Base-by-base conservation (phyloP, 1,284 basidiomycete species). In the Vanrija sp. region DNA sequence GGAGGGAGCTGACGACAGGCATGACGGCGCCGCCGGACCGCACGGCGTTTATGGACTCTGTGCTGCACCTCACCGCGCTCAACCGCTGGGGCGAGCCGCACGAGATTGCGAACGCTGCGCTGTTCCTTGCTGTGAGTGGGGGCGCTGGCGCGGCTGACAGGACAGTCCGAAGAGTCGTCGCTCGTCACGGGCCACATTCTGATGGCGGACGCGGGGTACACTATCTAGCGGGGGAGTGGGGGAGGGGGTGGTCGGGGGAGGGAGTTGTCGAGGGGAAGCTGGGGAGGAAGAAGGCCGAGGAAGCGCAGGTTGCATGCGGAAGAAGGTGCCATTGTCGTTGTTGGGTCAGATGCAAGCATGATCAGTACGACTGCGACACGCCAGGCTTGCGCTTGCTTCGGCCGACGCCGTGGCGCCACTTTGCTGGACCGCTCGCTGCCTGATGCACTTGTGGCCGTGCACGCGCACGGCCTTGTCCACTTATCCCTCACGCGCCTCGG, bases 121-220 rank as follows among this genome's bases (percentile, higher is more conserved):
- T 52, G n/a, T 52, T 47, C 37, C 27, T 52, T 31, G 20, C 36
- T 16, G 51, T 52, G 45, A 52, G 51, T 51, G 19, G n/a, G 9
- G n/a, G 15, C 10, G 31, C 9, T 1, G 15, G n/a, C 9, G 22
- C 2, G 2, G 22, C 44, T 20, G 41, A 44, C 15, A 22, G 16
- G 38, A 18, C 22, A 52, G 51, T 46, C 41, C 14, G 51, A 52
- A 16, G 51, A 52, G 24, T 25, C 51, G 8, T 31, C 43, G 8
- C 46, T 47, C 18, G 51, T 52, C 8, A 52, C 51, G 19, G 51
- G 51, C 10, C 19, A 24, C 16, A 37, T 47, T 18, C 24, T 52
- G 16, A 25, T 23, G 19, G 44, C 46, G 15, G 51, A 52, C 38
- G 51, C 44, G 12, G 51, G 51, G 4, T 52, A 47, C 31, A 46